Evolutionary conservation across 2,329 filamentous ascomycete species (phyloP).

Genomic region (Penicillium olsonii): DNA sequence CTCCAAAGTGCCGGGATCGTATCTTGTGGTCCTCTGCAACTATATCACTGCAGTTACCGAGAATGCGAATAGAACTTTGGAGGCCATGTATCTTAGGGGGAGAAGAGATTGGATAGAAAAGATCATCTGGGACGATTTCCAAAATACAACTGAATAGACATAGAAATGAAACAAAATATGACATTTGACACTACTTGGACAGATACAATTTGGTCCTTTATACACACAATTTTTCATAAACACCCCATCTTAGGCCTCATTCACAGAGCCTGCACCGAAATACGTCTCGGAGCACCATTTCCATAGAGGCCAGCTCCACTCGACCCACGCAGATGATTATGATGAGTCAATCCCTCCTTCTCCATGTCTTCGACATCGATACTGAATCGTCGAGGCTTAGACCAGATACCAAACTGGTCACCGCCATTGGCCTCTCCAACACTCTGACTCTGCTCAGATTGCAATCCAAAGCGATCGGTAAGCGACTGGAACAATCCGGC

Average conservation of each 20-base stretch:
- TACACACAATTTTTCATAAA: neutral
- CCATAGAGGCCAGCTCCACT: conserved; percentile 32
- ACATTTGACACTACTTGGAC: conserved; percentile 1
- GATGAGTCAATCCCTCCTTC: conserved; percentile 27
- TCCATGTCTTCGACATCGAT: conserved; percentile 34
- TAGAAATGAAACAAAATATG: neutral
- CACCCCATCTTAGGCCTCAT: conserved; percentile 2
- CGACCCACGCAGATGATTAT: conserved; percentile 33
- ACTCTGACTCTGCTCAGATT: conserved; percentile 24
- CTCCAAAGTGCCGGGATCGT: no score
- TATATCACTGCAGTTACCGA: no score
- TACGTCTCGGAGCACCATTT: conserved; percentile 23
- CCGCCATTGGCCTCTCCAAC: conserved; percentile 24
- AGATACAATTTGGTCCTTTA: conserved; percentile 8
- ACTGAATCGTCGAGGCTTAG: conserved; percentile 35
- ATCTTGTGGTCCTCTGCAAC: no score
- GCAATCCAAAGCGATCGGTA: conserved; percentile 30
- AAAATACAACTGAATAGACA: neutral
- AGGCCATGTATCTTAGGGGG: no score
- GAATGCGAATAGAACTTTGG: no score
- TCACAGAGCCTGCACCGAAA: conserved; percentile 28
- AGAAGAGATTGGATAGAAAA: neutral
- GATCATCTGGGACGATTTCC: neutral
- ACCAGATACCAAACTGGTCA: conserved; percentile 32
- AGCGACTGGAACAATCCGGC: conserved; percentile 29